Base-by-base conservation (phyloP, 148 eudicot genomes). In the Amaranthus palmeri region DNA sequence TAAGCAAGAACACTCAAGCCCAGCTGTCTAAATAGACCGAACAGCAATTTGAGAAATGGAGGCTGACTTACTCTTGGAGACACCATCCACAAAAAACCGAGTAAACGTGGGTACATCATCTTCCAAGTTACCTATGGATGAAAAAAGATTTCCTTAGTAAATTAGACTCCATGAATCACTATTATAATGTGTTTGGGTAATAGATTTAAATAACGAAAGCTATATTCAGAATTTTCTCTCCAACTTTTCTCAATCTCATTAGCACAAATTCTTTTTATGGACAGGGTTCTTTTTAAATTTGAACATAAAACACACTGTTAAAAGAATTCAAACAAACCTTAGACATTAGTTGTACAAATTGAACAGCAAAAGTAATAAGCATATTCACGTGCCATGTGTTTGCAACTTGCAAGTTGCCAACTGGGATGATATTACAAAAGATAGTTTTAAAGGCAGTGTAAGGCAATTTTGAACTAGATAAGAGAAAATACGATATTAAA, bases 11-110 rank as follows among this genome's bases (percentile, higher is more conserved):
- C 48, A 42, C 58, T 43, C 7, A 55, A 68, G 50, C 49, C 15
- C 49, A 58, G 50, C 57, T 47, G 45, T 57, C 17, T 43, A 11
- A 67, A 70, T 15, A 61, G 36, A n/a, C 47, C 59, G 55, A 50
- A 57, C 53, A 45, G 15, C 58, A 48, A 11, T 5, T 15, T 10
- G 42, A 67, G 66, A 25, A 56, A 79, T 57, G 56, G 46, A 77
- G 63, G 45, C 11, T 60, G 63, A 73, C 81, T 61, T 86, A 91
- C 98, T 88, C 74, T 25, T 60, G 8, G 92, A 79, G 43, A 80
- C 83, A 78, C 81, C 83, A 63, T 82, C 78, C 64, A 91, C 78
- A 80, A 91, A 91, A 55, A 76, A 78, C 98, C 96, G 91, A 51
- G 97, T 83, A 18, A 61, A 71, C 61, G 87, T 70, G 72, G 92